phyloP scores from a whole-genome alignment of 2,329 filamentous ascomycete genomes.

The Scedosporium dehoogii region DNA sequence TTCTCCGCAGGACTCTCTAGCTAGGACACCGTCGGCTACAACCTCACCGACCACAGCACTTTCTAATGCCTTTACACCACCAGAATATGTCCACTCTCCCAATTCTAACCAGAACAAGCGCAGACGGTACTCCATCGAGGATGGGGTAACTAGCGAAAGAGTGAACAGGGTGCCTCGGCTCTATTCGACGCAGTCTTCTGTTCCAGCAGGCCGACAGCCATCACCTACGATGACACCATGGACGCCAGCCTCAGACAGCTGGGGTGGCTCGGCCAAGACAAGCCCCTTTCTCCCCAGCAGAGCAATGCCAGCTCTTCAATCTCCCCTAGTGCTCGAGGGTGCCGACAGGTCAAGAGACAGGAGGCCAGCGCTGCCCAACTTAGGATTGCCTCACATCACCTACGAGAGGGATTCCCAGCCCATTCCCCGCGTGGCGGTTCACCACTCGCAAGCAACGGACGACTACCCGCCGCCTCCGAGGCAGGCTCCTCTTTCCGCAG shows the following conservation, averaged over 20 bases:
- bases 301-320: constrained; percentile 19
- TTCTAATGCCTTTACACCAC: constrained; percentile 23
- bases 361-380: constrained; percentile 28
- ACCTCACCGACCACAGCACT: constrained; percentile 23
- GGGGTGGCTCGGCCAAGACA: constrained; percentile 22
- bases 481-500: constrained; percentile 10
- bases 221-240: constrained; percentile 26
- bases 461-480: constrained; percentile 21
- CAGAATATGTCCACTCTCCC: constrained; percentile 41
- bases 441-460: constrained; percentile 18
- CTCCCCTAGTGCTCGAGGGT: constrained; percentile 20
- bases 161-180: constrained; percentile 36
- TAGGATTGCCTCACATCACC: constrained; percentile 24
- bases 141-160: constrained; percentile 27
- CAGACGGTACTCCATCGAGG: constrained; percentile 32
- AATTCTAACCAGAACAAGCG: constrained; percentile 30
- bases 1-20: constrained; percentile 20
- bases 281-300: constrained; percentile 24
- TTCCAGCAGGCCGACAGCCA: constrained; percentile 14
- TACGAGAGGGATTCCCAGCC: constrained; percentile 25
- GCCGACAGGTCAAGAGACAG: constrained; percentile 22
- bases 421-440: constrained; percentile 20
- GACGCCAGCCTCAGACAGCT: constrained; percentile 21
- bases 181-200: constrained; percentile 19
- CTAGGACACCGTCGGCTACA: constrained; percentile 22